A percentile compares a stretch with the other conserved stretches of the same genome.
These are phyloP conservation scores for Deuterostichococcus epilithicus DNA, from an alignment of 139 green algal genomes.

Conservation along the genomic window DNA sequence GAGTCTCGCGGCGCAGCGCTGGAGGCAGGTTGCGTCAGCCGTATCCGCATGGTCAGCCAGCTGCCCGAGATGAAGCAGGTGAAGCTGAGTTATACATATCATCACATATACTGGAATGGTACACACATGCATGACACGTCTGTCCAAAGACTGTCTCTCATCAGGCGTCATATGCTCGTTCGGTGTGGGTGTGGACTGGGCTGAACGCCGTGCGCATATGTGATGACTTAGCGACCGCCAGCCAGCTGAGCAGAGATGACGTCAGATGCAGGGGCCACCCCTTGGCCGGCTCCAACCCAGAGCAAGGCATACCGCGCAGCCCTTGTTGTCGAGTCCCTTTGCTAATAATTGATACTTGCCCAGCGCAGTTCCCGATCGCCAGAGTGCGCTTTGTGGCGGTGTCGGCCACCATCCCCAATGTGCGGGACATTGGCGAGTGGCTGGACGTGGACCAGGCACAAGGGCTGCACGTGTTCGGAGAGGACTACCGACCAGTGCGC, in stretches of 20 bases:
- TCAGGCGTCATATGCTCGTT: no score
- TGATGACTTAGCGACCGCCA: no score
- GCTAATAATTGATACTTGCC: no score
- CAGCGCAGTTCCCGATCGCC: slow-evolving; percentile 57
- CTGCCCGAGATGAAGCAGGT: slow-evolving; percentile 47
- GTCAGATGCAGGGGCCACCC: no score
- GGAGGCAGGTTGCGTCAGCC: slow-evolving; percentile 77
- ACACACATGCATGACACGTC: neutral
- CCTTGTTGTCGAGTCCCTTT: no score
- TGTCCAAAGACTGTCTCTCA: slow-evolving; percentile 1
- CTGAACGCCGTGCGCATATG: no score
- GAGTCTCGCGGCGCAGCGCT: slow-evolving; percentile 71
- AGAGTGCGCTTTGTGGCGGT: slow-evolving; percentile 79
- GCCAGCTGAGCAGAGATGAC: no score
- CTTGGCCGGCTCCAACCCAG: no score
- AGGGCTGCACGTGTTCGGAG: slow-evolving; percentile 65
- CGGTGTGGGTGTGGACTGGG: no score
- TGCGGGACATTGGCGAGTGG: slow-evolving; percentile 68
- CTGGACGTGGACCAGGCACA: slow-evolving; percentile 37
- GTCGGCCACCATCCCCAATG: slow-evolving; percentile 81
- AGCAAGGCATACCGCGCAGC: no score
- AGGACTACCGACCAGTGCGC: slow-evolving; percentile 83
- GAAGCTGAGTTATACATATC: neutral
- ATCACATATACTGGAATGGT: no score
- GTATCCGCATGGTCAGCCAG: slow-evolving; percentile 69